phyloP scores from a whole-genome alignment of 1,284 basidiomycete species.

The Pyrrhoderma noxium region DNA sequence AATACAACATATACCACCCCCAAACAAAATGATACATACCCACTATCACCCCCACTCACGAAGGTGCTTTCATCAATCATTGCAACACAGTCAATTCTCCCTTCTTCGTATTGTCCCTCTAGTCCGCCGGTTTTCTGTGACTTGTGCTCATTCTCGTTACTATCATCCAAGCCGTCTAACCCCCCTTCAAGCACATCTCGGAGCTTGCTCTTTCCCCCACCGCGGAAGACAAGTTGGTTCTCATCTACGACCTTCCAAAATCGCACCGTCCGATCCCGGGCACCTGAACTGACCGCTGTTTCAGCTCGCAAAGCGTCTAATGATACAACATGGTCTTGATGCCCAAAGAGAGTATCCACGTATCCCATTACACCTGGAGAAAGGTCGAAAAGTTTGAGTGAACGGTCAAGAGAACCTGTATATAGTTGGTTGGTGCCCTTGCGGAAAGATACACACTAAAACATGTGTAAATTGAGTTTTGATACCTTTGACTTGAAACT shows the following conservation, averaged over 20 bases:
- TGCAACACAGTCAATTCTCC: slow-evolving; percentile 84
- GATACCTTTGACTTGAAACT: not conserved
- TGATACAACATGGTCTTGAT: slow-evolving; percentile 82
- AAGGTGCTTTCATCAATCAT: slow-evolving; percentile 95
- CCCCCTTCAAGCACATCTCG: slow-evolving; percentile 79
- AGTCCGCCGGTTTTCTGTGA: slow-evolving; percentile 32
- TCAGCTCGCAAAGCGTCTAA: slow-evolving; percentile 81
- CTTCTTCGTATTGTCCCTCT: slow-evolving; percentile 64
- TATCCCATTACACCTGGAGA: slow-evolving; percentile 77
- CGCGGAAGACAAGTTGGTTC: slow-evolving; percentile 92
- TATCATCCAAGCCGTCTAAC: slow-evolving; percentile 51
- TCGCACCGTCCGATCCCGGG: slow-evolving; percentile 84
- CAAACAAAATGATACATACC: slow-evolving; percentile 44
- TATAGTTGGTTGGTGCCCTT: slow-evolving; percentile 83
- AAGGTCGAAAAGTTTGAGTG: slow-evolving; percentile 86
- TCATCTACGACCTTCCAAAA: slow-evolving; percentile 98
- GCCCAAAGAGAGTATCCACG: slow-evolving; percentile 95
- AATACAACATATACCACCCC: not conserved
- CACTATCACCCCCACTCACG: slow-evolving; percentile 91
- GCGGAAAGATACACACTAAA: slow-evolving; percentile 71
- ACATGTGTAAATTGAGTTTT: not conserved
- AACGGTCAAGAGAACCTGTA: slow-evolving; percentile 85
- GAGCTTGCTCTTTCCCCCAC: slow-evolving; percentile 76
- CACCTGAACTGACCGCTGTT: slow-evolving; percentile 82
- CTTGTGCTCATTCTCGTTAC: slow-evolving; percentile 29